Evolutionary conservation across 2,329 filamentous ascomycete genomes (phyloP).

Genomic region (Epichloe baconii): DNA sequence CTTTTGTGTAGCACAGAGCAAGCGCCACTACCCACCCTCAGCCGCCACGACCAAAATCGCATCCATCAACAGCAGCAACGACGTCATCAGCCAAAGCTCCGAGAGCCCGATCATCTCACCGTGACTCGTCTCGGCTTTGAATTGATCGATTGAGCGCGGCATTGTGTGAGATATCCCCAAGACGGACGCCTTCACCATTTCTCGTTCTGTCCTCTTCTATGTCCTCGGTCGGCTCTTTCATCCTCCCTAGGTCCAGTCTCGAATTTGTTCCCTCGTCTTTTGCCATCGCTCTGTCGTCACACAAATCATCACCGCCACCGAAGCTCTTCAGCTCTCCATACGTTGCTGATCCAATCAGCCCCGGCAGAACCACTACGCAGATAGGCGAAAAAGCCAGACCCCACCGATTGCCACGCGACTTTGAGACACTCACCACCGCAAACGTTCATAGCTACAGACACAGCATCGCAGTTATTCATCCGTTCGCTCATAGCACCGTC

Average conservation of each 20-base stretch:
- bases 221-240: conserved; percentile 37
- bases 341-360: not conserved
- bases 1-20: not conserved
- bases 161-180: conserved; percentile 24
- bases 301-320: not conserved
- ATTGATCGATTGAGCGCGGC: conserved; percentile 9
- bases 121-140: conserved; percentile 1
- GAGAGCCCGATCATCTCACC: not conserved
- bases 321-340: not conserved
- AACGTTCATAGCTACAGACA: not conserved
- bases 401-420: conserved; percentile 15
- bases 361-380: not conserved
- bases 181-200: conserved; percentile 37
- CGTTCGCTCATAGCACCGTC: not conserved
- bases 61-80: not conserved
- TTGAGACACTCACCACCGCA: conserved; percentile 14
- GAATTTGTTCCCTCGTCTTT: not conserved
- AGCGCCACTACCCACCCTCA: not conserved
- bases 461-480: not conserved
- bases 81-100: conserved; percentile 2
- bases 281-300: not conserved
- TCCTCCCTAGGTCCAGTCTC: conserved; percentile 32
- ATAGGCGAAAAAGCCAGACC: conserved; percentile 5
- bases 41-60: not conserved
- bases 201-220: conserved; percentile 34